Percentiles rank a stretch among this genome's conserved stretches.
Conservation (phyloP, 2,329 filamentous ascomycete species). For the Cladobotryum protrusum region DNA sequence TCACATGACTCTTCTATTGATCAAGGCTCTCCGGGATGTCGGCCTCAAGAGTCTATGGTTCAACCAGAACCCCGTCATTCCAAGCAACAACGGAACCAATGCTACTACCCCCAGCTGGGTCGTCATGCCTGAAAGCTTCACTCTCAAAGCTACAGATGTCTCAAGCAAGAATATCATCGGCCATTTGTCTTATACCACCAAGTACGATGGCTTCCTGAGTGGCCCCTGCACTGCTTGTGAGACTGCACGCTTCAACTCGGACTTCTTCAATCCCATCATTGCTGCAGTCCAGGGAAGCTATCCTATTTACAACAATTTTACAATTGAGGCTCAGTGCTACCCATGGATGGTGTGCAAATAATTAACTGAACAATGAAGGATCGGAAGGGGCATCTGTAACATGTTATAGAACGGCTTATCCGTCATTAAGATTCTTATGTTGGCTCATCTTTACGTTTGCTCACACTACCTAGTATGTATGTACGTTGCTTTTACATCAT, state of each 20-base stretch:
- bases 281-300: constrained; percentile 33
- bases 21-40: constrained; percentile 33
- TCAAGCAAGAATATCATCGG: constrained; percentile 28
- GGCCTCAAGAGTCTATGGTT: constrained; percentile 34
- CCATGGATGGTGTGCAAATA: constrained; percentile 33
- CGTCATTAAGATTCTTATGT: background rate
- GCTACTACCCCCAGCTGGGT: constrained; percentile 28
- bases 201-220: constrained; percentile 31
- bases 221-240: constrained; percentile 33
- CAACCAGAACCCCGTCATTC: constrained; percentile 33
- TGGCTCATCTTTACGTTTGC: background rate
- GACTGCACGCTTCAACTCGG: constrained; percentile 28
- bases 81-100: constrained; percentile 25
- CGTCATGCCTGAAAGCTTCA: constrained; percentile 34
- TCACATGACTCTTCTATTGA: constrained; percentile 33
- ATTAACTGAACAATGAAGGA: constrained; percentile 8
- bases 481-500: background rate
- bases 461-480: background rate
- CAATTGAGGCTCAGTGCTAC: constrained; percentile 30
- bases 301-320: constrained; percentile 33
- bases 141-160: constrained; percentile 27
- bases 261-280: constrained; percentile 33
- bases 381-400: background rate
- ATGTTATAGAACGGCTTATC: background rate
- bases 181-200: constrained; percentile 31